These are phyloP conservation scores for Peronospora belbahrii DNA, from an alignment of 352 stramenopile species.

Conservation along the genomic window DNA sequence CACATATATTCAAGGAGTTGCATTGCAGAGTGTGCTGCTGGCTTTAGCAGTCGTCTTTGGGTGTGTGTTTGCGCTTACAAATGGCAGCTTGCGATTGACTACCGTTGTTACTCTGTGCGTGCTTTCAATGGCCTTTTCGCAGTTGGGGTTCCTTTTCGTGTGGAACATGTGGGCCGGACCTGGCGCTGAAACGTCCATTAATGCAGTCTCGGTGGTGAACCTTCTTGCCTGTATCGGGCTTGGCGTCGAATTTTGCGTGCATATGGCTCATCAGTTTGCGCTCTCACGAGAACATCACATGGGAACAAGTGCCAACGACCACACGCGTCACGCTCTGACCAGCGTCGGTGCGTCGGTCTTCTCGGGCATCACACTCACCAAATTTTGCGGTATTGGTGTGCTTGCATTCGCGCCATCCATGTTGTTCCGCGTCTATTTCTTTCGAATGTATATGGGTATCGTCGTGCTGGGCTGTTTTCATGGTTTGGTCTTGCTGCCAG, in stretches of 20 bases:
- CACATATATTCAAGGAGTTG: slow-evolving; percentile 85
- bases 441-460: slow-evolving; percentile 89
- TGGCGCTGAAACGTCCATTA: slow-evolving; percentile 65
- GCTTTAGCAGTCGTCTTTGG: slow-evolving; percentile 75
- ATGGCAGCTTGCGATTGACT: slow-evolving; percentile 54
- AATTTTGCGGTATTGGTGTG: slow-evolving; percentile 86
- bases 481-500: slow-evolving; percentile 68
- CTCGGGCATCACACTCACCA: slow-evolving; percentile 89
- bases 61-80: slow-evolving; percentile 70
- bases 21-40: slow-evolving; percentile 78
- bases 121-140: slow-evolving; percentile 66
- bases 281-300: slow-evolving; percentile 43
- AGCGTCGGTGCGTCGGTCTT: slow-evolving; percentile 78
- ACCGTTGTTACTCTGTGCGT: slow-evolving; percentile 69
- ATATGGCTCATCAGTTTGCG: slow-evolving; percentile 81
- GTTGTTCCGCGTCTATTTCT: slow-evolving; percentile 90
- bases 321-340: slow-evolving; percentile 63
- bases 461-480: slow-evolving; percentile 84
- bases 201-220: slow-evolving; percentile 88
- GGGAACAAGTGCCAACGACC: slow-evolving; percentile 47
- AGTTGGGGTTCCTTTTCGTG: slow-evolving; percentile 74
- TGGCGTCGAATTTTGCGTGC: slow-evolving; percentile 86
- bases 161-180: slow-evolving; percentile 54
- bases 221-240: slow-evolving; percentile 81
- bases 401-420: slow-evolving; percentile 86